These are phyloP conservation scores for Clitopilus hobsonii DNA, from an alignment of 768 basidiomycete species.

Conservation along the genomic window DNA sequence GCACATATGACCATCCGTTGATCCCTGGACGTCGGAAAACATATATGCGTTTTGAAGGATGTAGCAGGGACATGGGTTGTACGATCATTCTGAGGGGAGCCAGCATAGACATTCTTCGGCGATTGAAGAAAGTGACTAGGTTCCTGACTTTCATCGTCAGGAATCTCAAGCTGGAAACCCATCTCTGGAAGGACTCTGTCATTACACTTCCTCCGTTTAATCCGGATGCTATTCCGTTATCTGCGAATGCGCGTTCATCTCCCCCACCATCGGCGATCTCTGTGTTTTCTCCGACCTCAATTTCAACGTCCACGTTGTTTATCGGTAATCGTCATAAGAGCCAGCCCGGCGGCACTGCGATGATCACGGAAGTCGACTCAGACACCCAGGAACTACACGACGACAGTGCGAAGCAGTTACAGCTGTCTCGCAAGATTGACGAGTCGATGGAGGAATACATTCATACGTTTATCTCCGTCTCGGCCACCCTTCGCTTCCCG, in stretches of 20 bases:
- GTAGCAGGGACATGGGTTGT: slow-evolving; percentile 88
- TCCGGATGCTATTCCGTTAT: slow-evolving; percentile 56
- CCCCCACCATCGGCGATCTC: slow-evolving; percentile 16
- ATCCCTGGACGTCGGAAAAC: slow-evolving; percentile 96
- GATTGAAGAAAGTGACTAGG: slow-evolving; percentile 88
- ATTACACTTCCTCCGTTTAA: slow-evolving; percentile 69
- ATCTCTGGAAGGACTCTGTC: slow-evolving; percentile 88
- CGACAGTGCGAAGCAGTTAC: slow-evolving; percentile 67
- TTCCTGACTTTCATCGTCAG: slow-evolving; percentile 92
- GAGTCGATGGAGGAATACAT: slow-evolving; percentile 80
- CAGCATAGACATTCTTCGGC: slow-evolving; percentile 71
- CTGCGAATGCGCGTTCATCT: slow-evolving; percentile 20
- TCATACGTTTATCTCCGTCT: slow-evolving; percentile 88
- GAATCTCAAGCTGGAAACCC: slow-evolving; percentile 90
- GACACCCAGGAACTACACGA: slow-evolving; percentile 50
- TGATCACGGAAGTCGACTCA: slow-evolving; percentile 25
- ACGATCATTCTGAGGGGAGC: slow-evolving; percentile 91
- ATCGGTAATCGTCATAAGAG: slow-evolving; percentile 17
- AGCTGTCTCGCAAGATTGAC: slow-evolving; percentile 73
- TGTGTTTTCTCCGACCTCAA: slow-evolving; percentile 21
- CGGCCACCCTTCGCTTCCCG: slow-evolving; percentile 86
- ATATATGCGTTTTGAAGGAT: slow-evolving; percentile 97
- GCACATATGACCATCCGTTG: slow-evolving; percentile 90
- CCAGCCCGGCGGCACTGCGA: slow-evolving; percentile 9
- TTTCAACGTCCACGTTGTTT: slow-evolving; percentile 23